Percentiles rank a stretch among this genome's conserved stretches.
These are phyloP conservation scores for Penicillium ochrochloron DNA, from an alignment of 495 filamentous ascomycete species.

Conservation along the genomic window DNA sequence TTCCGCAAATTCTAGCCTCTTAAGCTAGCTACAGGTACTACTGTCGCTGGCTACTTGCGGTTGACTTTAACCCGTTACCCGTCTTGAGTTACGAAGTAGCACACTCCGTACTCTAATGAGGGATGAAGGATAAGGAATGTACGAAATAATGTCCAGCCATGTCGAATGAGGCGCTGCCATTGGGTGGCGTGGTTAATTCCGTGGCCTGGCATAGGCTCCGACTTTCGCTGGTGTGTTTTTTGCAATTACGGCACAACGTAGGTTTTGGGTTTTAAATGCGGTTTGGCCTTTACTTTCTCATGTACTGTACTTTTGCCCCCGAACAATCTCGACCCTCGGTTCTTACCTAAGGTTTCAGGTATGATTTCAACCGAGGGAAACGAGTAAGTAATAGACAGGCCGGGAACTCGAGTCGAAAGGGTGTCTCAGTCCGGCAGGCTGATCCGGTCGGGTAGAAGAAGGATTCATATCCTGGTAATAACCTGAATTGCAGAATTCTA, in stretches of 20 bases:
- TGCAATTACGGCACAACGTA: background rate
- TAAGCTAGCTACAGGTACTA: background rate
- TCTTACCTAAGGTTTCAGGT: conserved; percentile 20
- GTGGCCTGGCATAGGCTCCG: conserved; percentile 15
- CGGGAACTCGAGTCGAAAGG: background rate
- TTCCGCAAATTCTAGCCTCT: conserved; percentile 9
- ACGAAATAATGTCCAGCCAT: background rate
- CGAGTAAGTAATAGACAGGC: background rate
- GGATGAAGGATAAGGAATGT: conserved; percentile 7
- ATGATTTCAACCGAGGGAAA: conserved; percentile 3
- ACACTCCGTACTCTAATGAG: background rate
- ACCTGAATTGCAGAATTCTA: background rate
- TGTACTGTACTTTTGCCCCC: conserved; percentile 4
- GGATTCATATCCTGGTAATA: background rate
- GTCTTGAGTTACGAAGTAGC: background rate
- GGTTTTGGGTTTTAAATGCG: conserved; percentile 2
- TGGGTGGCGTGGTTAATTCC: conserved; percentile 20
- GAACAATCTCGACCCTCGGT: conserved; percentile 18
- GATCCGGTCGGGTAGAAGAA: background rate
- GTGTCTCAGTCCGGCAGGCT: conserved; percentile 6
- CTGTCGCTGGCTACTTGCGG: background rate
- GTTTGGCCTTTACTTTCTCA: conserved; percentile 3
- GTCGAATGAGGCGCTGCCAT: conserved; percentile 18
- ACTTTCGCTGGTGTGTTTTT: background rate
- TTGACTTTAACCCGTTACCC: background rate